Conservation (phyloP, 495 filamentous ascomycete species). For the Lophium mytilinum region DNA sequence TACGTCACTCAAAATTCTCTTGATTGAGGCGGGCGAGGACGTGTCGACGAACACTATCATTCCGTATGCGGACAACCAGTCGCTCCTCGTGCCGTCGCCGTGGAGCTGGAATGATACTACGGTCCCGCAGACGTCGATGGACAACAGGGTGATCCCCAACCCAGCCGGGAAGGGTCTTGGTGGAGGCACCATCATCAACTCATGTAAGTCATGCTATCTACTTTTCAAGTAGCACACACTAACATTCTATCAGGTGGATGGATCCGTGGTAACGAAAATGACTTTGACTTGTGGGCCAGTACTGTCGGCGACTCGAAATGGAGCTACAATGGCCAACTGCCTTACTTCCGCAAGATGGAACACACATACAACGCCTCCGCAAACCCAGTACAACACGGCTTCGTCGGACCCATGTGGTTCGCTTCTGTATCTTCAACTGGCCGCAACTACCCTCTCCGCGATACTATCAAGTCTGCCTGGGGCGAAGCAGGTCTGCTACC, state of each 20-base stretch:
- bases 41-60: neutral
- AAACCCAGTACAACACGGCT: neutral
- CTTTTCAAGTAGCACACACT: neutral
- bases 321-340: constrained; percentile 8
- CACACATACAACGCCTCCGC: neutral
- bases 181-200: constrained; percentile 1
- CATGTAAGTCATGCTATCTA: neutral
- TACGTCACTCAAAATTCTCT: neutral
- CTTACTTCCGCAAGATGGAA: constrained; percentile 10
- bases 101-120: neutral
- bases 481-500: neutral
- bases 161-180: neutral
- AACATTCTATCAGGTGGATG: constrained; percentile 1
- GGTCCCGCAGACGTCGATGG: neutral
- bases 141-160: neutral
- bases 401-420: neutral
- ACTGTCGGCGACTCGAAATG: neutral
- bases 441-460: constrained; percentile 5
- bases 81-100: neutral
- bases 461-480: neutral
- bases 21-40: neutral
- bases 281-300: constrained; percentile 8
- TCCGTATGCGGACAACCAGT: neutral
- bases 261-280: constrained; percentile 3
- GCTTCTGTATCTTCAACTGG: neutral